A percentile compares a stretch with the other conserved stretches of the same genome.
phyloP scores from a whole-genome alignment of 495 filamentous ascomycete genomes.

The Podospora conica region DNA sequence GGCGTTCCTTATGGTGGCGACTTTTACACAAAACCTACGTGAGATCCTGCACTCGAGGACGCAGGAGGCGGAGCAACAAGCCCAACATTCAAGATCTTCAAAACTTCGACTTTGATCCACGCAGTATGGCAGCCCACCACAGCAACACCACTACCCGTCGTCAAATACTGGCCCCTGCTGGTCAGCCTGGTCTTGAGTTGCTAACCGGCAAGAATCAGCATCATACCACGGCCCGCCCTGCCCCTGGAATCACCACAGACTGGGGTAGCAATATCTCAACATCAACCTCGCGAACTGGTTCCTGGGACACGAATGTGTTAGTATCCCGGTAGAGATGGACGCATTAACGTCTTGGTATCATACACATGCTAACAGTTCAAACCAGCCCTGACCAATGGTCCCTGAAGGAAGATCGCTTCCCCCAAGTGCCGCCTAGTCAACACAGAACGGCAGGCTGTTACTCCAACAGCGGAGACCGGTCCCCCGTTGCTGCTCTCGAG shows the following conservation, averaged over 20 bases:
- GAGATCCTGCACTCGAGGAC: not conserved
- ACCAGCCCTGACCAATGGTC: not conserved
- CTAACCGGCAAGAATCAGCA: not conserved
- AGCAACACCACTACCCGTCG: not conserved
- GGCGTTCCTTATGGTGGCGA: not conserved
- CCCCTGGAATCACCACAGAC: not conserved
- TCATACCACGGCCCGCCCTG: not conserved
- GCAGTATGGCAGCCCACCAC: not conserved
- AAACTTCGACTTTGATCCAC: not conserved
- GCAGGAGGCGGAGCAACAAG: not conserved
- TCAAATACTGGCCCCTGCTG: too few relatives aligned
- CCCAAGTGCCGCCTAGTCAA: not conserved
- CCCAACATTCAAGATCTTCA: not conserved
- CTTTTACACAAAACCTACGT: not conserved
- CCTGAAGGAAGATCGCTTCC: not conserved
- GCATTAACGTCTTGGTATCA: not conserved
- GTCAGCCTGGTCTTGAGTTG: not conserved
- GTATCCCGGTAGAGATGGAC: not conserved
- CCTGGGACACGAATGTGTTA: not conserved
- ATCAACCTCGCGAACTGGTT: not conserved
- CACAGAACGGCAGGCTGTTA: not conserved
- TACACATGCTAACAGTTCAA: not conserved
- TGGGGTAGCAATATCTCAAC: not conserved
- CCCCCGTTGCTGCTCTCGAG: not conserved
- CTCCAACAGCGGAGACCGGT: not conserved